A percentile compares a stretch with the other conserved stretches of the same genome.
Evolutionary conservation across 768 basidiomycete species (phyloP).

Genomic region (Boletus rufocinnamomeus): DNA sequence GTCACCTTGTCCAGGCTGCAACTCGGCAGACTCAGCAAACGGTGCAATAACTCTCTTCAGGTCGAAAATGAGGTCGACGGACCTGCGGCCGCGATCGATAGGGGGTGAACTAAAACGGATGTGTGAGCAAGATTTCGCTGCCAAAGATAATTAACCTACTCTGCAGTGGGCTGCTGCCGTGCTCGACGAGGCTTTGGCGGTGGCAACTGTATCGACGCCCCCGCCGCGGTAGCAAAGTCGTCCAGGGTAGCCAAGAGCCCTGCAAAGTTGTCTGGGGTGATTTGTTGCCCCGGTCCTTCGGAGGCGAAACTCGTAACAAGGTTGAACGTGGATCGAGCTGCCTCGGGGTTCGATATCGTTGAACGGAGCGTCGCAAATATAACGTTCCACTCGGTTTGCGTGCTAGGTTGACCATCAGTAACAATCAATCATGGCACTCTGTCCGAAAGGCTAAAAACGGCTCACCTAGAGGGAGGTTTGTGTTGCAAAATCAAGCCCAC

Average conservation of each 20-base stretch:
- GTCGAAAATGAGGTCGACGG: slow-evolving; percentile 77
- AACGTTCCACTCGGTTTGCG: slow-evolving; percentile 95
- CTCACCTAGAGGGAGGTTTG: slow-evolving; percentile 62
- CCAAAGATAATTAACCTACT: slow-evolving; percentile 40
- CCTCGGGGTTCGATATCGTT: slow-evolving; percentile 84
- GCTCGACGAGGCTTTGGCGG: slow-evolving; percentile 53
- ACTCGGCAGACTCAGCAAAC: slow-evolving; percentile 52
- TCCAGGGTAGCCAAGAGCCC: slow-evolving; percentile 82
- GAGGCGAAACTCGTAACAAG: slow-evolving; percentile 67
- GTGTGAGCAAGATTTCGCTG: neutral
- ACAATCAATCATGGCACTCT: neutral
- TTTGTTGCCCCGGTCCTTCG: slow-evolving; percentile 58
- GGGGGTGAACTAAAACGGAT: slow-evolving; percentile 58
- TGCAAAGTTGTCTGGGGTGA: slow-evolving; percentile 77
- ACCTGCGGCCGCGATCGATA: slow-evolving; percentile 78
- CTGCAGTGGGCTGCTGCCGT: slow-evolving; percentile 50
- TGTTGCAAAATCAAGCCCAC: slow-evolving; percentile 79
- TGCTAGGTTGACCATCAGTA: slow-evolving; percentile 44
- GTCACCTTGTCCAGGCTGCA: slow-evolving; percentile 38
- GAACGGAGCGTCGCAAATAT: slow-evolving; percentile 85
- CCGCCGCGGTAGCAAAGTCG: slow-evolving; percentile 82
- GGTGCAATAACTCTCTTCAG: slow-evolving; percentile 65
- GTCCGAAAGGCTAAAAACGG: neutral
- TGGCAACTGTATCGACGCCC: slow-evolving; percentile 59
- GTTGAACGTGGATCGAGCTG: slow-evolving; percentile 81